Evolutionary conservation across 257 asterid species (phyloP).

Genomic region (Lavandula angustifolia): DNA sequence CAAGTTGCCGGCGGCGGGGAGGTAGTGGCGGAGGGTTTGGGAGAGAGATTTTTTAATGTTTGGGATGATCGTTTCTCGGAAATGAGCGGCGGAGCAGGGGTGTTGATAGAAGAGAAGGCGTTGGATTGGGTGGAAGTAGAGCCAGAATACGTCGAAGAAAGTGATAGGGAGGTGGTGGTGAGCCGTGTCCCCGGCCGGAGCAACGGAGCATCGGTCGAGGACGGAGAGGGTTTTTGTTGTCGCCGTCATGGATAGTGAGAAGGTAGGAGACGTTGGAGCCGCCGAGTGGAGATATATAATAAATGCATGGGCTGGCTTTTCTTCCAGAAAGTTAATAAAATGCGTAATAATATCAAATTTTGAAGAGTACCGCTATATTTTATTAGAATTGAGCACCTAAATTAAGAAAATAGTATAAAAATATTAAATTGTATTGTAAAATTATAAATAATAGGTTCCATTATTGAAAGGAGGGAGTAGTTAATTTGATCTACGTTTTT

Average conservation of each 20-base stretch:
- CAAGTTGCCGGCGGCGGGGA: conserved; percentile 45
- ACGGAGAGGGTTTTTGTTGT: conserved; percentile 10
- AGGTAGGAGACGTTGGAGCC: no score
- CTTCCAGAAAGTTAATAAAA: no score
- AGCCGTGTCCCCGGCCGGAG: conserved; percentile 24
- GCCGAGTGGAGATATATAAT: no score
- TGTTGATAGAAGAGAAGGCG: conserved; percentile 47
- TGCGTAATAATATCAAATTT: no score
- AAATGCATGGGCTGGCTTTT: no score
- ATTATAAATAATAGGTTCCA: no score
- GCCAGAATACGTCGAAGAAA: conserved; percentile 44
- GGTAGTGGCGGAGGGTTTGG: conserved; percentile 38
- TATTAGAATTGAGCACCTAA: no score
- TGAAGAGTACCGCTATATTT: no score
- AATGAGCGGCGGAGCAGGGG: conserved; percentile 40
- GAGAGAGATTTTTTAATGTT: conserved; percentile 44
- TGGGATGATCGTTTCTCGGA: conserved; percentile 40
- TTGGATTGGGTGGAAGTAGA: conserved; percentile 41
- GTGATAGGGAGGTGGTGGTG: conserved; percentile 43
- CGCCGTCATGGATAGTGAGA: neutral
- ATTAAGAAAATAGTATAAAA: no score
- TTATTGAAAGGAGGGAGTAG: no score
- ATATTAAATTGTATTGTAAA: no score
- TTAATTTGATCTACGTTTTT: no score
- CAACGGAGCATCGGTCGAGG: conserved; percentile 27